These are phyloP conservation scores for Phytophthora niederhauseri DNA, from an alignment of 352 stramenopile genomes.

Conservation along the genomic window DNA sequence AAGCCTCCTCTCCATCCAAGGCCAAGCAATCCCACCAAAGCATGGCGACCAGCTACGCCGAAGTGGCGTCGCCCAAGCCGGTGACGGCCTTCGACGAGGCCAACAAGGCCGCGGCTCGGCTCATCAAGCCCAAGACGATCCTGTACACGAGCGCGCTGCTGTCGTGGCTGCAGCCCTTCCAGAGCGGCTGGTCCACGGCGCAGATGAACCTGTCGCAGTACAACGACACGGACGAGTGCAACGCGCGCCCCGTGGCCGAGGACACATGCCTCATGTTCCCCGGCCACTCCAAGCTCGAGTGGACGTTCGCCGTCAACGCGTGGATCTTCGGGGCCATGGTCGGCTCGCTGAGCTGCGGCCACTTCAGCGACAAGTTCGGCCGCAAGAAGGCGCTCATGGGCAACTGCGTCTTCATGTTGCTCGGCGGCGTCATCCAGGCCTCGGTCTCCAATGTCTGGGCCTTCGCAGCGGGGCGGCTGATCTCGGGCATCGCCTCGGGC, in stretches of 20 bases:
- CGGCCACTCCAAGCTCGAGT: constrained; percentile 7
- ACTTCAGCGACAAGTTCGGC: constrained; percentile 37
- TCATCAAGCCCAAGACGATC: constrained; percentile 17
- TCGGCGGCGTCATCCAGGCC: constrained; percentile 37
- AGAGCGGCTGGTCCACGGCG: constrained; percentile 19
- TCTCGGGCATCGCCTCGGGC: constrained; percentile 41
- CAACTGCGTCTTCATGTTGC: constrained; percentile 44
- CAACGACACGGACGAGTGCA: constrained; percentile 22
- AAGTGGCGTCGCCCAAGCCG: constrained; percentile 10
- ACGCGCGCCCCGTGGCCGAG: constrained; percentile 13
- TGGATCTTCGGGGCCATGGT: constrained; percentile 63
- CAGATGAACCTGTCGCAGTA: constrained; percentile 25
- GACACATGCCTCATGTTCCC: constrained; percentile 26
- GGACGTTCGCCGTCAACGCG: constrained; percentile 30
- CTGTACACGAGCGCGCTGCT: constrained; percentile 15
- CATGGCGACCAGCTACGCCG: constrained; percentile 14
- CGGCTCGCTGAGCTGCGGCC: constrained; percentile 40
- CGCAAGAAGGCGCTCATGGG: constrained; percentile 24
- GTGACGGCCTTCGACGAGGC: constrained; percentile 16
- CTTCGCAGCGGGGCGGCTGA: constrained; percentile 35
- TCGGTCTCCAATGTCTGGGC: constrained; percentile 23
- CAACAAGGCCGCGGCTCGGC: constrained; percentile 21
- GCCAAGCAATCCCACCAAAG: not conserved
- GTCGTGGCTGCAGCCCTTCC: constrained; percentile 18
- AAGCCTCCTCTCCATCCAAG: not conserved